Percentiles rank a stretch among this genome's conserved stretches.
Evolutionary conservation across 2,329 filamentous ascomycete species (phyloP).

Genomic region (Cladobotryum mycophilum): DNA sequence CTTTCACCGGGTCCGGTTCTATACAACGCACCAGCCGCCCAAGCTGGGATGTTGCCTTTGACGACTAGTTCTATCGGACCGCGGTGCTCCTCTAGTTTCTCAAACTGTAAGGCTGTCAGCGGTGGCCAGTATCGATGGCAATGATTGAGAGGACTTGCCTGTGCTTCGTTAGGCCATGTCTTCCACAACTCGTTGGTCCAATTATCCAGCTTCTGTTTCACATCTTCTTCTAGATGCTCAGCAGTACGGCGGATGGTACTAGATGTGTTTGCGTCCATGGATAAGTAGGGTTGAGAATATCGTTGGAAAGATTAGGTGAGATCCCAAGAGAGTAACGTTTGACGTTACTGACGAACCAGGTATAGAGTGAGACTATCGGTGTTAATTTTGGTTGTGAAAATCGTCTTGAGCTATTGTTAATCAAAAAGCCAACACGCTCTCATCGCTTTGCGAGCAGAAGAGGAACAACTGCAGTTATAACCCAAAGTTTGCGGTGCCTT

Average conservation of each 20-base stretch:
- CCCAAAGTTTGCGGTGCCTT: too few species aligned
- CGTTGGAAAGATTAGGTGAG: too few species aligned
- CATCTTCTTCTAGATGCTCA: conserved; percentile 22
- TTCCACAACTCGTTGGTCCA: conserved; percentile 28
- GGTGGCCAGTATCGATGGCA: background rate
- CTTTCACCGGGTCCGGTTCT: conserved; percentile 67
- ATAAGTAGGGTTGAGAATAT: background rate
- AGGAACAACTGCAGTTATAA: too few species aligned
- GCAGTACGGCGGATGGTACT: conserved; percentile 23
- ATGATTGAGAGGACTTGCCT: conserved; percentile 25
- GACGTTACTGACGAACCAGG: too few species aligned
- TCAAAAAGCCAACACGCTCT: too few species aligned
- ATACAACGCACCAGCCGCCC: conserved; percentile 66
- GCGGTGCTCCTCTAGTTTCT: conserved; percentile 58
- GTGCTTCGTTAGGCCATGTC: conserved; percentile 44
- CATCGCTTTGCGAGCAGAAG: too few species aligned
- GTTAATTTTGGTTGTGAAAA: too few species aligned
- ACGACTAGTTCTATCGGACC: conserved; percentile 58
- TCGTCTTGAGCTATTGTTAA: too few species aligned
- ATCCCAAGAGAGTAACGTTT: too few species aligned
- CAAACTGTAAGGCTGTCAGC: conserved; percentile 45
- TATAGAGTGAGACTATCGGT: too few species aligned
- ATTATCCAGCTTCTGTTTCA: conserved; percentile 19
- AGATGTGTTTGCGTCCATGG: conserved; percentile 23
- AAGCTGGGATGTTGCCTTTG: conserved; percentile 61